phyloP scores from a whole-genome alignment of 1,139 yeast genomes.

The Barnettozyma hawaiiensis region DNA sequence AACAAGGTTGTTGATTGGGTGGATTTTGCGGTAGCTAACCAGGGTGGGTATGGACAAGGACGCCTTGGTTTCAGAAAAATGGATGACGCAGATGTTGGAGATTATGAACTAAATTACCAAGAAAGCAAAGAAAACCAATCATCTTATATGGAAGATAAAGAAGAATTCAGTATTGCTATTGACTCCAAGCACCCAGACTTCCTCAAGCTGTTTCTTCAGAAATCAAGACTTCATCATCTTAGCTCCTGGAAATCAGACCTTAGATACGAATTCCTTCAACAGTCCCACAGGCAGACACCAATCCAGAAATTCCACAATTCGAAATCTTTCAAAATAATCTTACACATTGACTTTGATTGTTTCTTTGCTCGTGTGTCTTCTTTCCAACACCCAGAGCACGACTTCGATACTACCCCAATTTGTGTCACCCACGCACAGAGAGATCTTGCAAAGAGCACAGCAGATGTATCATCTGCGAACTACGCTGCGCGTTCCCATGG shows the following conservation, averaged over 20 bases:
- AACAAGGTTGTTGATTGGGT: conserved; percentile 60
- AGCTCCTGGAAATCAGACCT: conserved; percentile 83
- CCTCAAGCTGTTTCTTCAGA: conserved; percentile 61
- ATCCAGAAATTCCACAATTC: neutral
- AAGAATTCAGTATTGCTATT: conserved; percentile 15
- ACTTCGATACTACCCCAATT: conserved; percentile 56
- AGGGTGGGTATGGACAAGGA: conserved; percentile 27
- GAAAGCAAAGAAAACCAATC: conserved; percentile 12
- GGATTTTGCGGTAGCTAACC: conserved; percentile 50
- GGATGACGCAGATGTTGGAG: conserved; percentile 42
- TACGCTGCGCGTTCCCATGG: conserved; percentile 76
- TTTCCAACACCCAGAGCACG: conserved; percentile 47
- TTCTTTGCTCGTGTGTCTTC: conserved; percentile 88
- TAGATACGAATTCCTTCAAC: conserved; percentile 44
- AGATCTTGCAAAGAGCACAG: conserved; percentile 37
- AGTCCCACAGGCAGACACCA: conserved; percentile 12
- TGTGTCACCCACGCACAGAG: conserved; percentile 80
- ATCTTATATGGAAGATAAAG: conserved; percentile 2
- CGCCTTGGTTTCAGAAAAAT: conserved; percentile 20
- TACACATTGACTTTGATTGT: conserved; percentile 91
- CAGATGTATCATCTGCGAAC: conserved; percentile 91
- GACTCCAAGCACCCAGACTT: conserved; percentile 81
- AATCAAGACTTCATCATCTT: conserved; percentile 82
- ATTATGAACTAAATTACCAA: conserved; percentile 13
- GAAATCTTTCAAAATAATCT: conserved; percentile 33